Base-by-base conservation (phyloP, 1,139 yeast genomes). In the Protomyces arabidopsidicola region DNA sequence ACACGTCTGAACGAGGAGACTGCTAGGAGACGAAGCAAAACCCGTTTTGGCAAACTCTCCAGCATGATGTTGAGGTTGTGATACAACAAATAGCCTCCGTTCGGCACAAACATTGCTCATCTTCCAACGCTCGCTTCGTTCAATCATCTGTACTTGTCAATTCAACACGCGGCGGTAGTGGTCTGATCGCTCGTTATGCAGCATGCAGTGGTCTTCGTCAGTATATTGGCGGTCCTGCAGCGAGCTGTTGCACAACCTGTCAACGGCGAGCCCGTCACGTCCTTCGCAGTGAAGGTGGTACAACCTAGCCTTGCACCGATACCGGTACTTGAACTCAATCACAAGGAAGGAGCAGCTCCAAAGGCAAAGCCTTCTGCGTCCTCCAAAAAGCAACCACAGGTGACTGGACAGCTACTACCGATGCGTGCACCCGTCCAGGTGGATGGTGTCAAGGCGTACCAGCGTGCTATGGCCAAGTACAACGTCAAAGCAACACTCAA, bases 381-480 rank as follows among this genome's bases (percentile, higher is more conserved):
- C 24, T n/a, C 48, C 2, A 42, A 18, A 4, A 5, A 5, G 18
- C 48, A n/a, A 16, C 24, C 48, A 18, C 48, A 42, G 22, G 48
- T 18, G 9, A 42, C 48, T 5, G 48, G 48, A 5, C 48, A 42
- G 18, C 48, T 18, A 12, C 18, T 42, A 18, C 48, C 16, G 18
- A 20, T 42, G 22, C 48, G 20, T 42, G 48, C 48, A 42, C 48
- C 48, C 18, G 48, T 42, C 22, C 16, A 42, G 5, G 22, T 42
- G 2, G 48, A 42, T 18, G 48, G 48, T n/a, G 48, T 39, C 18
- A 8, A 12, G 10, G 3, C 20, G 27, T 20, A 10, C 48, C 34
- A 34, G 35, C 45, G 27, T 12, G 14, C 14, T 12, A 18, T 48
- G 61, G 62, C 56, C 34, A 58, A 58, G 45, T 58, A 38, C 52